Percentiles rank a stretch among this genome's conserved stretches.
phyloP scores from a whole-genome alignment of 2,329 filamentous ascomycete species.

The Cladorrhinum sp. region DNA sequence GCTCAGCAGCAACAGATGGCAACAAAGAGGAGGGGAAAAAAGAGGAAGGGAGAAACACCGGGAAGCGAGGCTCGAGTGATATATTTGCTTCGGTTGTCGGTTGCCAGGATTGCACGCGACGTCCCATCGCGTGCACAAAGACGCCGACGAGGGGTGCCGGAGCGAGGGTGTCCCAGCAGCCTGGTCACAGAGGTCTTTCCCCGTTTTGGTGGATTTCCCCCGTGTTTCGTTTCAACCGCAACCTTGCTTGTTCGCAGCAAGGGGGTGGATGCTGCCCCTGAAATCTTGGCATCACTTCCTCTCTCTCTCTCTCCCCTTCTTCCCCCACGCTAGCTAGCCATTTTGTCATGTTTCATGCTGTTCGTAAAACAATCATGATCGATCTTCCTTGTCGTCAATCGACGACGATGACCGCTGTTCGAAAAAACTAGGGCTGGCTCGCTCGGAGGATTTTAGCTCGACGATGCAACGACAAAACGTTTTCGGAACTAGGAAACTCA shows the following conservation, averaged over 20 bases:
- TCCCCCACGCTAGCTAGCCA: not conserved
- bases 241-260: not conserved
- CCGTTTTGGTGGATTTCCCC: conserved; percentile 9
- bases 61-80: not conserved
- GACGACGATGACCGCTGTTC: not conserved
- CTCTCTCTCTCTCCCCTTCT: not conserved
- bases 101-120: not conserved
- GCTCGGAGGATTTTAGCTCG: not conserved
- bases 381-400: not conserved
- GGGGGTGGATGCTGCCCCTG: not conserved
- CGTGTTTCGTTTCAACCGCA: conserved; percentile 20
- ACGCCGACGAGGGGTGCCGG: not conserved
- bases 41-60: not conserved
- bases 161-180: not conserved
- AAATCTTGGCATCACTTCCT: not conserved
- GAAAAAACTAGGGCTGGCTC: not conserved
- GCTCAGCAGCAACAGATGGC: conserved; percentile 4
- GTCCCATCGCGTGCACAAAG: not conserved
- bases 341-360: not conserved
- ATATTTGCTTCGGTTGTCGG: not conserved
- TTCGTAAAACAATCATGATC: not conserved
- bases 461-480: not conserved
- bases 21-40: not conserved
- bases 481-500: conserved; percentile 1
- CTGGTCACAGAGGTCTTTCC: not conserved